A percentile compares a stretch with the other conserved stretches of the same genome.
phyloP scores from a whole-genome alignment of 805 yeast genomes.

The Kuraishia piskuri region DNA sequence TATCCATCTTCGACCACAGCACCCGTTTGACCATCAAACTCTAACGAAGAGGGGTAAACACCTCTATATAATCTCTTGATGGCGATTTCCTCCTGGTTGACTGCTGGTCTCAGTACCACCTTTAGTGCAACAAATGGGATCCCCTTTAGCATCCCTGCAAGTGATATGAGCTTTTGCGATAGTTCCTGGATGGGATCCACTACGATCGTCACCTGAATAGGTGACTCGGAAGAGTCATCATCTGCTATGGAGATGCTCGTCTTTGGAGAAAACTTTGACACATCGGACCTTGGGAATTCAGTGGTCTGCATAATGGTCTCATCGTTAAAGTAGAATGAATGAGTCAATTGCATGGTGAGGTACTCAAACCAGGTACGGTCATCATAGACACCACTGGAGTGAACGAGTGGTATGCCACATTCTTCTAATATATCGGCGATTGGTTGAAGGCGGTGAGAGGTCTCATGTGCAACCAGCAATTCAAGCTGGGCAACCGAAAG shows the following conservation, averaged over 20 bases:
- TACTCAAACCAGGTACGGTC: slow-evolving; percentile 15
- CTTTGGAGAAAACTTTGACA: slow-evolving; percentile 16
- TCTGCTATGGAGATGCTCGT: slow-evolving; percentile 17
- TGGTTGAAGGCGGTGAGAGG: slow-evolving; percentile 29
- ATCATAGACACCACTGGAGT: background rate
- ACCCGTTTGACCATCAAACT: slow-evolving; percentile 21
- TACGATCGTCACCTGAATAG: slow-evolving; percentile 46
- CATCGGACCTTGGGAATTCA: slow-evolving; percentile 38
- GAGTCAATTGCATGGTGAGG: slow-evolving; percentile 11
- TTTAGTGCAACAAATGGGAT: slow-evolving; percentile 44
- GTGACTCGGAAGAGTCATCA: slow-evolving; percentile 10
- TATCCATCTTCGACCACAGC: slow-evolving; percentile 15
- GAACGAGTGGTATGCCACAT: slow-evolving; percentile 10
- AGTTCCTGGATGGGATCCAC: slow-evolving; percentile 67
- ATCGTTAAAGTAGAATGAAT: slow-evolving; percentile 18
- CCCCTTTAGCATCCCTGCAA: slow-evolving; percentile 27
- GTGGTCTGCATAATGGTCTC: slow-evolving; percentile 32
- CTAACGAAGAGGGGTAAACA: slow-evolving; percentile 25
- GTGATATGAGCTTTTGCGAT: slow-evolving; percentile 53
- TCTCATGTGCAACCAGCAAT: slow-evolving; percentile 37
- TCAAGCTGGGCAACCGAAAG: slow-evolving; percentile 21
- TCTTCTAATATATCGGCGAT: slow-evolving; percentile 15
- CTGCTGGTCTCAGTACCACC: slow-evolving; percentile 51
- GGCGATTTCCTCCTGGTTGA: slow-evolving; percentile 29
- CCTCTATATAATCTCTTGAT: slow-evolving; percentile 55